Evolutionary conservation across 2,329 filamentous ascomycete species (phyloP).

Genomic region (Beauveria sp.): DNA sequence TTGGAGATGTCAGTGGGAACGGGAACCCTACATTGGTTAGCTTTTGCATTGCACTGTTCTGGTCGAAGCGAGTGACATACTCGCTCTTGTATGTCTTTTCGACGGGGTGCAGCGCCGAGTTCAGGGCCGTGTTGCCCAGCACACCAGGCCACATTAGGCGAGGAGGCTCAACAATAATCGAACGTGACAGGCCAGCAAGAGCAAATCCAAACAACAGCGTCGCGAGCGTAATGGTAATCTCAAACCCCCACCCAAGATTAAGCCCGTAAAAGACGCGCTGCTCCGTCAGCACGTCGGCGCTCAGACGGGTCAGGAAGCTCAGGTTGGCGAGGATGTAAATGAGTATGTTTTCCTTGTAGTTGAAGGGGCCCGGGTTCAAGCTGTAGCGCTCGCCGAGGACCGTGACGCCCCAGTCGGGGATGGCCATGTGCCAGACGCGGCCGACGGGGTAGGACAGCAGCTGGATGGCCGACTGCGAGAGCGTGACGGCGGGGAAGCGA

Average conservation of each 20-base stretch:
- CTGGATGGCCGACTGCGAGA: conserved; percentile 30
- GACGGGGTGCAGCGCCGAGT: conserved; percentile 32
- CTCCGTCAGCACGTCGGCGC: conserved; percentile 27
- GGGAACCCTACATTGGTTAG: not conserved
- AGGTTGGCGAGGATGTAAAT: conserved; percentile 50
- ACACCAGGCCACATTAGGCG: conserved; percentile 46
- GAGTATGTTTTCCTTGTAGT: conserved; percentile 42
- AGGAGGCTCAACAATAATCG: conserved; percentile 37
- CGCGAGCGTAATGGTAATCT: conserved; percentile 38
- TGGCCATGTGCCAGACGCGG: conserved; percentile 26
- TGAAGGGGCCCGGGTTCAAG: conserved; percentile 33
- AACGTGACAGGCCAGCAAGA: conserved; percentile 36
- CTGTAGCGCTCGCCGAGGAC: conserved; percentile 19
- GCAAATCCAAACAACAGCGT: conserved; percentile 47
- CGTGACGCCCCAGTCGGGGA: conserved; percentile 24
- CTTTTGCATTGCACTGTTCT: too few species aligned
- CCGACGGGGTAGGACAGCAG: conserved; percentile 37
- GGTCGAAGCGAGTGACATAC: conserved; percentile 7
- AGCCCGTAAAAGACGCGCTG: conserved; percentile 35
- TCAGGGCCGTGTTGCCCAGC: conserved; percentile 39
- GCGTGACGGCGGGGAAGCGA: conserved; percentile 24
- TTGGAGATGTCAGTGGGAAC: not conserved
- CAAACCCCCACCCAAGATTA: conserved; percentile 38
- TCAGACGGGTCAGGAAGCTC: conserved; percentile 33
- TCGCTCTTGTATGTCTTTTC: conserved; percentile 21